Conservation (phyloP, 306 rosid genomes). For the Castanopsis chinensis region DNA sequence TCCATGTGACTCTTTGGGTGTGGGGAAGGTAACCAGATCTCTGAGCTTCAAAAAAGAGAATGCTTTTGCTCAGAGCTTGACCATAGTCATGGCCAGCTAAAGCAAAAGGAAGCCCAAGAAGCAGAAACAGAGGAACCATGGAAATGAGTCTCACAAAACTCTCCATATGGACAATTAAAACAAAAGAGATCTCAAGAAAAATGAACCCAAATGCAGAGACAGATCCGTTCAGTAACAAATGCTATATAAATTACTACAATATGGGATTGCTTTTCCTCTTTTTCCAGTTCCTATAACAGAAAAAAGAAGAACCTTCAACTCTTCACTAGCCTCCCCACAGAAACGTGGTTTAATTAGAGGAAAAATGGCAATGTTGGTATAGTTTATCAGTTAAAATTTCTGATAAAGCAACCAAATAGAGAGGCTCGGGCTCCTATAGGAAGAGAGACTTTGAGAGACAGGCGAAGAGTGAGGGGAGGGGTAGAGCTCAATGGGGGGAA, state of each 20-base stretch:
- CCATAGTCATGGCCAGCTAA: constrained; percentile 77
- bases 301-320: background rate
- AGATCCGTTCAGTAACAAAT: background rate
- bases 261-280: background rate
- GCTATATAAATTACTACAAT: background rate
- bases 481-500: constrained; percentile 37
- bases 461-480: constrained; percentile 2
- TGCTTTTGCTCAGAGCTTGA: constrained; percentile 80
- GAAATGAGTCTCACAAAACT: constrained; percentile 35
- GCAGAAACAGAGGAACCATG: constrained; percentile 41
- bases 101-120: constrained; percentile 38
- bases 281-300: background rate
- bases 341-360: background rate
- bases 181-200: background rate
- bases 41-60: constrained; percentile 96
- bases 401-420: constrained; percentile 32
- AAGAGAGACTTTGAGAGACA: constrained; percentile 9
- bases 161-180: constrained; percentile 35
- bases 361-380: constrained; percentile 38
- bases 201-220: constrained; percentile 2
- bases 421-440: background rate
- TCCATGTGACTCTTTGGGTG: constrained; percentile 89
- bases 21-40: constrained; percentile 85
- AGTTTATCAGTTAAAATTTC: constrained; percentile 36
- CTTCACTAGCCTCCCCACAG: constrained; percentile 4